Base-by-base conservation (phyloP, 257 asterid species). In the Salvia miltiorrhiza region DNA sequence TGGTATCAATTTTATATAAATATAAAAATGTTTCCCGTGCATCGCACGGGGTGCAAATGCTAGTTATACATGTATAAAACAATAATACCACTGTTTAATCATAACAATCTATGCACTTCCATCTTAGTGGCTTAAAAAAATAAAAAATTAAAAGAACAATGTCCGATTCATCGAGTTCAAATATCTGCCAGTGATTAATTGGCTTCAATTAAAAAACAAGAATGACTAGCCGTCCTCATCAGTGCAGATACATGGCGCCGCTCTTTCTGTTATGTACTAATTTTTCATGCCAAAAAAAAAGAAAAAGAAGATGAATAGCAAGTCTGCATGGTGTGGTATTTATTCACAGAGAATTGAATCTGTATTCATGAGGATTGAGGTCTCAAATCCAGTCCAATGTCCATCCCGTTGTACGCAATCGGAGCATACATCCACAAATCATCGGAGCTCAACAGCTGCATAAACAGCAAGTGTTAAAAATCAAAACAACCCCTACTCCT, bases 361-460 rank as follows among this genome's bases (percentile, higher is more conserved):
- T 30, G 4, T n/a, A 33, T 49, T 67, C 63, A 63, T 8, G 28
- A 61, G 61, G 78, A 66, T 72, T 39, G 76, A 28, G 72, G 56
- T 62, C 73, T 78, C 30, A 82, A 65, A 16, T 83, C 82, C 24
- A 86, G 84, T 12, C 84, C 92, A 0, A 88, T 63, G 75, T 86
- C 82, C 92, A 79, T 85, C 13, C 89, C 95, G 19, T 85, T 87
- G 86, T 85, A 83, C 9, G 91, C 87, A 20, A 87, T 72, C 0
- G 95, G 91, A 69, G 95, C 79, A 48, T 85, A 85, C 91, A 87
- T 87, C 91, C 95, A 87, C 3, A 71, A 32, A 21, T 85, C 89
- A 69, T 87, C 91, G 44, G 89, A 85, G 81, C 91, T 87, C 83
- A 87, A 70, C 6, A 85, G 81, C 95, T 88, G 86, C 75, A 73